A percentile compares a stretch with the other conserved stretches of the same genome.
Conservation (phyloP, 495 filamentous ascomycete genomes). For the Echria macrotheca region DNA sequence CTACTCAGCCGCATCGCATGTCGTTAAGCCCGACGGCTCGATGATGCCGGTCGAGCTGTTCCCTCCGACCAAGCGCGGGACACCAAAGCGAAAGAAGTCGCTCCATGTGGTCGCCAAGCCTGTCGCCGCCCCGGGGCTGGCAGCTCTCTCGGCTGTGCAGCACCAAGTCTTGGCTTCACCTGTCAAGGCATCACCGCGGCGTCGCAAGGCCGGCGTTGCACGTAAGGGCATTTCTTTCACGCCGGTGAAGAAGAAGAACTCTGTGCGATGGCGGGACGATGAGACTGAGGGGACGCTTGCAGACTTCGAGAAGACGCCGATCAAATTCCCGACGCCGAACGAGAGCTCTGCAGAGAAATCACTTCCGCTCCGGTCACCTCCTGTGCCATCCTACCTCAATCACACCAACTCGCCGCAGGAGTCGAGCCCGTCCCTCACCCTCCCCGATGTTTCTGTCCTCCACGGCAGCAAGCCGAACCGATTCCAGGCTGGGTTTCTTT, state of each 20-base stretch:
- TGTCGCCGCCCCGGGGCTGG: conserved; percentile 28
- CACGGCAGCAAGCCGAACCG: conserved; percentile 59
- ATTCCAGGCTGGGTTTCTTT: conserved; percentile 87
- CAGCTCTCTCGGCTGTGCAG: conserved; percentile 33
- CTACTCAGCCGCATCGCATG: conserved; percentile 63
- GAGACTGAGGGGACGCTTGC: conserved; percentile 69
- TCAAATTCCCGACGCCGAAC: conserved; percentile 54
- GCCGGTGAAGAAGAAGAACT: conserved; percentile 74
- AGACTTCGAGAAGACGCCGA: conserved; percentile 84
- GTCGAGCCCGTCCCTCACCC: conserved; percentile 55
- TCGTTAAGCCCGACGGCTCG: conserved; percentile 86
- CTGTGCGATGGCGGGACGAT: conserved; percentile 91
- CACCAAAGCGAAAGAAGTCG: conserved; percentile 70
- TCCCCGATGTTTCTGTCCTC: conserved; percentile 36
- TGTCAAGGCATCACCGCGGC: conserved; percentile 71
- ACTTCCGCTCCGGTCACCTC: conserved; percentile 19
- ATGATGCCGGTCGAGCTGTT: conserved; percentile 57
- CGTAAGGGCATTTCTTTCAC: conserved; percentile 81
- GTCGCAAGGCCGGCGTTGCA: conserved; percentile 60
- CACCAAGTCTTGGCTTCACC: conserved; percentile 41
- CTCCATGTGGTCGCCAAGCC: conserved; percentile 27
- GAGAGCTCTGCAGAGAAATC: conserved; percentile 33
- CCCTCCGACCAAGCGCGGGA: conserved; percentile 62
- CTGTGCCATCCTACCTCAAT: conserved; percentile 38
- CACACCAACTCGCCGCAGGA: conserved; percentile 40